Percentiles rank a stretch among this genome's conserved stretches.
Conservation (phyloP, 2,329 filamentous ascomycete species). For the Bipolaris oryzae region DNA sequence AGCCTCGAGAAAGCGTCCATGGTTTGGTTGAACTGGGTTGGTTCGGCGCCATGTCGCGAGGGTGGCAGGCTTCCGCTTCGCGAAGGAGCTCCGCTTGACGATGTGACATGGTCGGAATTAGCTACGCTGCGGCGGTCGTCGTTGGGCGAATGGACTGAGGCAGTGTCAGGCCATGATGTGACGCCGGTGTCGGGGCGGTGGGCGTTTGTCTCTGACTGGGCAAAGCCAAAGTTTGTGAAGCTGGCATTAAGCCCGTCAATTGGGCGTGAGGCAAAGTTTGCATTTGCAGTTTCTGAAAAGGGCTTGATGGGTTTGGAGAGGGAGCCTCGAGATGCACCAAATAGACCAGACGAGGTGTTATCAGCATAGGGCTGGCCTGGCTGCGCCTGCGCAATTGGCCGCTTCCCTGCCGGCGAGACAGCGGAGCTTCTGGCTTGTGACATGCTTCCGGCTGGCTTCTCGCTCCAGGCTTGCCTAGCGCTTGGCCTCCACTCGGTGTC, state of each 20-base stretch:
- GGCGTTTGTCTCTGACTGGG: constrained; percentile 36
- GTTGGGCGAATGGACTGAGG: constrained; percentile 49
- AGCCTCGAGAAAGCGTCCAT: constrained; percentile 38
- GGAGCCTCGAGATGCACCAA: constrained; percentile 31
- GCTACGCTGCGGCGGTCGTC: constrained; percentile 51
- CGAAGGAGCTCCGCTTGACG: constrained; percentile 54
- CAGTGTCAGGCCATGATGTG: constrained; percentile 44
- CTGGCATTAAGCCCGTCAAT: constrained; percentile 41
- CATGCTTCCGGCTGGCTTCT: constrained; percentile 41
- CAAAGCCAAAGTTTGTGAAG: constrained; percentile 43
- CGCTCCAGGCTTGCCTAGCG: constrained; percentile 65
- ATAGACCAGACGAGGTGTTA: constrained; percentile 34
- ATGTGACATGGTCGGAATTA: constrained; percentile 53
- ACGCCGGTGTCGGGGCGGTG: constrained; percentile 36
- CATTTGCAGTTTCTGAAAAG: constrained; percentile 40
- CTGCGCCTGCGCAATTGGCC: constrained; percentile 46
- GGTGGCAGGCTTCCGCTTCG: constrained; percentile 63
- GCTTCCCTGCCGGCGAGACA: constrained; percentile 47
- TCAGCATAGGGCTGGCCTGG: constrained; percentile 42
- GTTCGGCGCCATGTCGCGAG: constrained; percentile 58
- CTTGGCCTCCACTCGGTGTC: constrained; percentile 68
- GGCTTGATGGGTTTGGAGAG: constrained; percentile 37
- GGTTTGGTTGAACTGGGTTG: constrained; percentile 41
- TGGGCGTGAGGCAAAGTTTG: constrained; percentile 41
- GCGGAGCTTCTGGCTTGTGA: constrained; percentile 46